Base-by-base conservation (phyloP, 305 asterid species). In the Solanum chacoense region DNA sequence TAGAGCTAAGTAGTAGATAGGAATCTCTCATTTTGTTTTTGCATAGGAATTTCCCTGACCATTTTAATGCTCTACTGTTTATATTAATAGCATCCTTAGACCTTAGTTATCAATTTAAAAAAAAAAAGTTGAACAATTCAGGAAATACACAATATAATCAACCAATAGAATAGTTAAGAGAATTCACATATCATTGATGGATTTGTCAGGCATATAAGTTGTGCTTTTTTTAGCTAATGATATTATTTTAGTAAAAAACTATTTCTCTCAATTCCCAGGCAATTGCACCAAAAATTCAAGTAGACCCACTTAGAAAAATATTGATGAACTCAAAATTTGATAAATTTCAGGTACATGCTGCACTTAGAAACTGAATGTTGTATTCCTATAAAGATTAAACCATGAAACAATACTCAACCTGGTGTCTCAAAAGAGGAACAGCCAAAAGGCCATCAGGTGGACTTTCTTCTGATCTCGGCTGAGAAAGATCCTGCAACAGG, bases 381-480 rank as follows among this genome's bases (percentile, higher is more conserved):
- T 18, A 8, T 74, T 34, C 74, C 5, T 74, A 83, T 72, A 90
- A 71, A 86, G 73, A 59, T 28, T 87, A 88, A 75, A 72, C 89
- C 69, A 31, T 86, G 87, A 71, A 84, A 86, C 90, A 74, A 59
- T 59, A 20, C 42, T 86, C 38, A 92, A 95, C 99, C 99, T 98
- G 99, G 91, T 98, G 99, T 91, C 96, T 98, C 91, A 98, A 92
- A 87, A 98, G 93, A 88, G 97, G 91, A 90, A 96, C 99, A 28
- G 98, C 93, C 93, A 98, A 89, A 89, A 90, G 84, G 83, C 99
- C 99, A 87, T 95, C 97, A 28, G 99, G 98, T 40, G 96, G 96
- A 90, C 88, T 90, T 35, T 98, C 96, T 93, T 98, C 99, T 90
- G 92, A 91, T 91, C 90, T 95, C 88, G 99, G 97, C 93, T 94